Percentiles rank a stretch among this genome's conserved stretches.
phyloP scores from a whole-genome alignment of 176 grass and related monocot species.

The Triticum monococcum region DNA sequence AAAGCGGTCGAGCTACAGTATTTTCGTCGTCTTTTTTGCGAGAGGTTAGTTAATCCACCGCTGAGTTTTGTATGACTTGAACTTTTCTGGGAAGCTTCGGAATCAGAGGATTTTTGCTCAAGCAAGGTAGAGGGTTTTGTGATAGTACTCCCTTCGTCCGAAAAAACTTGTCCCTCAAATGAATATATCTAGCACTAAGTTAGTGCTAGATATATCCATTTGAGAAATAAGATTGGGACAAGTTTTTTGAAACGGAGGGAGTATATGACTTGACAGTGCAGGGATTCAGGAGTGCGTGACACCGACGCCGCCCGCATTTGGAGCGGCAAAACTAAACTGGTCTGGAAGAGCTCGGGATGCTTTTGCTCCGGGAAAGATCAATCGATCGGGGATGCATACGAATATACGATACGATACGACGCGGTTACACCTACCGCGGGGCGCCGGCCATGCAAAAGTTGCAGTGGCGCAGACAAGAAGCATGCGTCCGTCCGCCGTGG shows the following conservation, averaged over 20 bases:
- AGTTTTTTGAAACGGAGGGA: too few species aligned
- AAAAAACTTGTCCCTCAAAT: too few species aligned
- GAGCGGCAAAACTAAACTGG: not conserved
- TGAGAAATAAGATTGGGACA: too few species aligned
- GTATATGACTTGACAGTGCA: not conserved
- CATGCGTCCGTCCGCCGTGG: slow-evolving; percentile 21
- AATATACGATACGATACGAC: not conserved
- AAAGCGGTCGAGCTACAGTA: not conserved
- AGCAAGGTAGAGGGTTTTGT: not conserved
- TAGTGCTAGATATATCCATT: too few species aligned
- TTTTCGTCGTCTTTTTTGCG: not conserved
- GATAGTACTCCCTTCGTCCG: too few species aligned
- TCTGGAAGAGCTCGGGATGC: not conserved
- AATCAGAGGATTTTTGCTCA: not conserved
- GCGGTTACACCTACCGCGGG: slow-evolving; percentile 5
- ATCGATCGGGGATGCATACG: too few species aligned
- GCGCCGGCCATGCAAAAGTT: slow-evolving; percentile 31
- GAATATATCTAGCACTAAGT: too few species aligned
- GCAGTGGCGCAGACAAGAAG: not conserved
- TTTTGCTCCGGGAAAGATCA: slow-evolving; percentile 14
- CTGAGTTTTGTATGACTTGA: not conserved
- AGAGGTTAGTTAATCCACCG: not conserved
- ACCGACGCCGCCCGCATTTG: slow-evolving; percentile 7
- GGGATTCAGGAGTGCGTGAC: slow-evolving; percentile 1
- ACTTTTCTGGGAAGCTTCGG: not conserved